These are phyloP conservation scores for Coemansia sp. DNA, from an alignment of 192 early-diverging fungal species.

Conservation along the genomic window DNA sequence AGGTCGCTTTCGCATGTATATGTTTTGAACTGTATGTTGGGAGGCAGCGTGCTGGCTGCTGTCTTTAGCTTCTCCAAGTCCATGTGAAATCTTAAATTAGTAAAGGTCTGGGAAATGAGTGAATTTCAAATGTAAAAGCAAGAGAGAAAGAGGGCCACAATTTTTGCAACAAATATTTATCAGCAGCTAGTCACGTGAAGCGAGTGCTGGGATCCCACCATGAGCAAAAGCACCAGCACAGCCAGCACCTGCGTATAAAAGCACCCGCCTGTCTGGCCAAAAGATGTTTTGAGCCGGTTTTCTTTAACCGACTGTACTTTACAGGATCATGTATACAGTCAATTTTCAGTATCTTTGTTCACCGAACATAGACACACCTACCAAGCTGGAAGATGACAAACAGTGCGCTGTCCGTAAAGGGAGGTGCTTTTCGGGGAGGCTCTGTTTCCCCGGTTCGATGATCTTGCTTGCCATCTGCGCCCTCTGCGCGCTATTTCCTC, in stretches of 20 bases:
- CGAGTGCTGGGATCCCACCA: background rate
- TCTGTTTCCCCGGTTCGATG: constrained; percentile 21
- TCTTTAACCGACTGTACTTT: constrained; percentile 52
- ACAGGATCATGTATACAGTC: constrained; percentile 58
- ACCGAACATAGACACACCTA: constrained; percentile 51
- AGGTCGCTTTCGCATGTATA: constrained; percentile 81
- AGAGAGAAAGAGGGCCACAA: too few relatives aligned
- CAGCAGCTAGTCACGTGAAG: background rate
- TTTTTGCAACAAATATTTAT: too few relatives aligned
- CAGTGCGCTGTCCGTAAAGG: constrained; percentile 55
- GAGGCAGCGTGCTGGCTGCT: background rate
- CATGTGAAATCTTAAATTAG: background rate
- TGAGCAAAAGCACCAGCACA: background rate
- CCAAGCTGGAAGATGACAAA: constrained; percentile 50
- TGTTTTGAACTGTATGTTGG: constrained; percentile 50
- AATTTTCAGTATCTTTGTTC: constrained; percentile 55
- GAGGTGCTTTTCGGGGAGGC: constrained; percentile 16
- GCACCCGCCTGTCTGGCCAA: background rate
- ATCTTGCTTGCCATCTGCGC: constrained; percentile 46
- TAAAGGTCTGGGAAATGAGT: background rate
- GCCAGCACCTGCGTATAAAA: constrained; percentile 6
- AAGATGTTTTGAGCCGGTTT: background rate
- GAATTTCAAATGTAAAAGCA: background rate
- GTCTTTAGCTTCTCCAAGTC: background rate
- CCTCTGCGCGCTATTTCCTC: constrained; percentile 14